Evolutionary conservation across 441 rosid genomes (phyloP).

Genomic region (Bocquillonia castaneifolia): DNA sequence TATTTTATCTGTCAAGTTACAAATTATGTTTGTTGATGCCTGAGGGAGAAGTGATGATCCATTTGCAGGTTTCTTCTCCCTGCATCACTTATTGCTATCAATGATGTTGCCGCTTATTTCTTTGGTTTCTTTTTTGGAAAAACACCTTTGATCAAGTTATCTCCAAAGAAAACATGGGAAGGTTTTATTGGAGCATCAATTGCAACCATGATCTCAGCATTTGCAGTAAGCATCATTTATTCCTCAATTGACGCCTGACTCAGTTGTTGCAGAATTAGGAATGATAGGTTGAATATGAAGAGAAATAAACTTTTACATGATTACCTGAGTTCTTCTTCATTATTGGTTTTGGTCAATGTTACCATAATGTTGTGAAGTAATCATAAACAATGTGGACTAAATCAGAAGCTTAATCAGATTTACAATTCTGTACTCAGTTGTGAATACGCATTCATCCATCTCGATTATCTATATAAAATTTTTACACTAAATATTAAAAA

Average conservation of each 20-base stretch:
- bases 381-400: too few relatives aligned
- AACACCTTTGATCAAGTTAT: conserved; percentile 87
- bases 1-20: neutral
- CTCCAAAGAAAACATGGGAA: conserved; percentile 97
- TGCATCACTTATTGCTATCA: conserved; percentile 73
- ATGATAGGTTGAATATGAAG: too few relatives aligned
- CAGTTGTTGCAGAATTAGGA: neutral
- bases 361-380: neutral
- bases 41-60: neutral
- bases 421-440: neutral
- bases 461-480: neutral
- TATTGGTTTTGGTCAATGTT: neutral
- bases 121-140: conserved; percentile 88
- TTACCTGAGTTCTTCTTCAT: neutral
- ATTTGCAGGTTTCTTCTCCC: conserved; percentile 84
- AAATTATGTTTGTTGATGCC: neutral
- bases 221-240: conserved; percentile 44
- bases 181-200: conserved; percentile 88
- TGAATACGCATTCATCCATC: neutral
- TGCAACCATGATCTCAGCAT: conserved; percentile 74
- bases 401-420: neutral
- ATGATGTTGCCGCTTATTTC: conserved; percentile 74
- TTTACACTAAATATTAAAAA: neutral
- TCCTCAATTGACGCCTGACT: neutral
- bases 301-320: too few relatives aligned